Evolutionary conservation across 305 asterid genomes (phyloP).

Genomic region (Solanum aculeatissimum): DNA sequence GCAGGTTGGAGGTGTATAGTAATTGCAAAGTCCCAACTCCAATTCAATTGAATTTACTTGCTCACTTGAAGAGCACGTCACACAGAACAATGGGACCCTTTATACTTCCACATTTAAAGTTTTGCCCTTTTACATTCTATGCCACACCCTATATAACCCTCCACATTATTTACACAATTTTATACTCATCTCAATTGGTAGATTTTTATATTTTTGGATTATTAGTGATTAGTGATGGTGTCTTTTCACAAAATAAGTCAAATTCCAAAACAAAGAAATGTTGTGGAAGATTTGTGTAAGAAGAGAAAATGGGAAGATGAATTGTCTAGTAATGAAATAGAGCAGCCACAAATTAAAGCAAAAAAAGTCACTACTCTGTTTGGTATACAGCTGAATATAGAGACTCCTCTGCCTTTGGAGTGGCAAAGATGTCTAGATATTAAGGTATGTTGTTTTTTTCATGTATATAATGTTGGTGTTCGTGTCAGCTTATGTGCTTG

Average conservation of each 20-base stretch:
- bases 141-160: constrained; percentile 13
- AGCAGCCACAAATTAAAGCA: constrained; percentile 8
- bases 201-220: too few relatives aligned
- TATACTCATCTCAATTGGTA: not conserved
- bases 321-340: not conserved
- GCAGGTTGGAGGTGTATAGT: constrained; percentile 15
- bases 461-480: not conserved
- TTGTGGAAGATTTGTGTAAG: constrained; percentile 27
- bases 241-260: constrained; percentile 27
- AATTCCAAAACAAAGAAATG: constrained; percentile 10
- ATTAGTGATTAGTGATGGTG: constrained; percentile 18
- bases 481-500: not conserved
- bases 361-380: constrained; percentile 4
- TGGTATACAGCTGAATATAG: constrained; percentile 14
- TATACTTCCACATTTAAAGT: constrained; percentile 29
- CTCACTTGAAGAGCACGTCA: constrained; percentile 45
- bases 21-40: constrained; percentile 20
- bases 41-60: not conserved
- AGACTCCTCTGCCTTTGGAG: constrained; percentile 40
- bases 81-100: constrained; percentile 23
- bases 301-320: constrained; percentile 47
- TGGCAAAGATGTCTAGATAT: constrained; percentile 71
- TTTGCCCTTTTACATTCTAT: constrained; percentile 32
- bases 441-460: constrained; percentile 23
- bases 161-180: constrained; percentile 8